Evolutionary conservation across 805 yeast species (phyloP).

Genomic region (Cyberlindnera suaveolens): DNA sequence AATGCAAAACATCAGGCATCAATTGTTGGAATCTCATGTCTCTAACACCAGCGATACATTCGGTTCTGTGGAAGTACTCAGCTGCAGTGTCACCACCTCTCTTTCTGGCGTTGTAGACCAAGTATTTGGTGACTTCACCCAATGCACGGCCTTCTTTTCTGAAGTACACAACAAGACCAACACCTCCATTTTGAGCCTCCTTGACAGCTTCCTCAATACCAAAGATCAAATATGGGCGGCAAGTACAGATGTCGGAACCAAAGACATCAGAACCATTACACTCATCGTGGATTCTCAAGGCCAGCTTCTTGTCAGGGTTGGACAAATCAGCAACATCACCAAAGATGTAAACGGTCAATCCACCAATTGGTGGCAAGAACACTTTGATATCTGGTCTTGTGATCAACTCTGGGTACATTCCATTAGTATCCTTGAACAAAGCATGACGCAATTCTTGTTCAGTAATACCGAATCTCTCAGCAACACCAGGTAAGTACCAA

Average conservation of each 20-base stretch:
- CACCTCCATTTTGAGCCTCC: conserved; percentile 63
- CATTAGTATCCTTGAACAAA: conserved; percentile 62
- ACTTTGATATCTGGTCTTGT: conserved; percentile 64
- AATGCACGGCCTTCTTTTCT: conserved; percentile 67
- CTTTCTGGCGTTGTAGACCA: conserved; percentile 66
- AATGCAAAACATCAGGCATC: conserved; percentile 66
- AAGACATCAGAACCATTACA: conserved; percentile 69
- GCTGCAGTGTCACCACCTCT: conserved; percentile 65
- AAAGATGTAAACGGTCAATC: conserved; percentile 58
- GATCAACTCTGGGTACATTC: conserved; percentile 63
- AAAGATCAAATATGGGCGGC: conserved; percentile 61
- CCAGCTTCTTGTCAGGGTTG: conserved; percentile 43
- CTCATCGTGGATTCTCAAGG: conserved; percentile 61
- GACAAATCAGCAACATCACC: conserved; percentile 53
- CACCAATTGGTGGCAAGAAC: conserved; percentile 66
- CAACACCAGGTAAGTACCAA: conserved; percentile 67
- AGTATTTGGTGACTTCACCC: conserved; percentile 65
- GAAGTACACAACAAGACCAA: conserved; percentile 57
- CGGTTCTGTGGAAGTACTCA: conserved; percentile 62
- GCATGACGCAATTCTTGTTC: conserved; percentile 53
- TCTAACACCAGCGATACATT: conserved; percentile 66
- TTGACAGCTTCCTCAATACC: conserved; percentile 64
- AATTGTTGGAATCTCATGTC: conserved; percentile 68
- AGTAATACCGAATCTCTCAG: conserved; percentile 51
- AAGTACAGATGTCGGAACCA: conserved; percentile 63